Percentiles rank a stretch among this genome's conserved stretches.
These are phyloP conservation scores for Leucosporidium scottii DNA, from an alignment of 768 basidiomycete species.

Conservation along the genomic window DNA sequence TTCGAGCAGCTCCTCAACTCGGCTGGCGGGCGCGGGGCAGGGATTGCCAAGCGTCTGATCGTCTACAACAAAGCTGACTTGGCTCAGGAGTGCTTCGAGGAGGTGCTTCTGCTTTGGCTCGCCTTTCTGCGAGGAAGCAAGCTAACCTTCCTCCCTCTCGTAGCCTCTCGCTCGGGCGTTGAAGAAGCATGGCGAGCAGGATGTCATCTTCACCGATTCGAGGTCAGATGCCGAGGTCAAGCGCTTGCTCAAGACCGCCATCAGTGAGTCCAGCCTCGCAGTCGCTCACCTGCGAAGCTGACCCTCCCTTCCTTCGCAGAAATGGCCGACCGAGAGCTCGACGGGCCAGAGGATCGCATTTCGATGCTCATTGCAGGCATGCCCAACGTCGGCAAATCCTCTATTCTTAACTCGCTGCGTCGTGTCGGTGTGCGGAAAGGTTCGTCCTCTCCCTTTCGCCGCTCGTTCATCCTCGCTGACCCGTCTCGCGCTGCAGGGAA, in stretches of 20 bases:
- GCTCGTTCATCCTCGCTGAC: no score
- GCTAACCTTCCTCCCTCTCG: background rate
- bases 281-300: no score
- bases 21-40: constrained; percentile 39
- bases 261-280: constrained; percentile 39
- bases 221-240: constrained; percentile 41
- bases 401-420: constrained; percentile 79
- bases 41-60: constrained; percentile 70
- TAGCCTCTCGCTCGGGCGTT: constrained; percentile 45
- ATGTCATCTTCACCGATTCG: constrained; percentile 45
- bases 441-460: constrained; percentile 45
- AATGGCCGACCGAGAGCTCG: constrained; percentile 18
- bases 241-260: constrained; percentile 41
- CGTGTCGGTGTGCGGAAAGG: constrained; percentile 79
- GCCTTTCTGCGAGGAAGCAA: background rate
- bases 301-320: background rate
- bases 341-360: constrained; percentile 29
- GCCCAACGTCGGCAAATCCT: constrained; percentile 98
- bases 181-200: constrained; percentile 39
- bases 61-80: constrained; percentile 91
- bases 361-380: constrained; percentile 85
- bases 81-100: constrained; percentile 77
- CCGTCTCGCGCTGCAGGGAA: constrained; percentile 55
- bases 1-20: constrained; percentile 57
- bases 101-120: constrained; percentile 50